phyloP scores from a whole-genome alignment of 208 protist species.

The Blastocrithidia nonstop region DNA sequence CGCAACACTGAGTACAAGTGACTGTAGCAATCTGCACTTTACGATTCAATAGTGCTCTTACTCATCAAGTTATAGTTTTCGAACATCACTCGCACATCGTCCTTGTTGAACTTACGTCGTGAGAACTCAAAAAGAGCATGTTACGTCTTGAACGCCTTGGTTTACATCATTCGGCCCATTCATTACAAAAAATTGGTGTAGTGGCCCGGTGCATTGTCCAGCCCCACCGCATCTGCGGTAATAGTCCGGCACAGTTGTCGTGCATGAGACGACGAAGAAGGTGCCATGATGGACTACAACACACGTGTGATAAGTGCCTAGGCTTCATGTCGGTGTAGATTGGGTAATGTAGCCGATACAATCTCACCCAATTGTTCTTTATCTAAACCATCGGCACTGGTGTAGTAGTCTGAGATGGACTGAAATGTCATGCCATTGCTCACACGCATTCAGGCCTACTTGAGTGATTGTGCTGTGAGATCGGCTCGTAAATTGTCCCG shows the following conservation, averaged over 20 bases:
- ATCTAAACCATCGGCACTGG: constrained; percentile 70
- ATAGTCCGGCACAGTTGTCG: constrained; percentile 67
- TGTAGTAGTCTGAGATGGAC: constrained; percentile 75
- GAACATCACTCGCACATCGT: constrained; percentile 82
- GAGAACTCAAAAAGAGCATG: constrained; percentile 82
- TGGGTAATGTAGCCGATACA: constrained; percentile 59
- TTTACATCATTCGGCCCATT: constrained; percentile 81
- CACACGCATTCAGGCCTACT: constrained; percentile 83
- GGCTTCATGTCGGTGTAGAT: constrained; percentile 49
- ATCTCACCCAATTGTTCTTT: constrained; percentile 76
- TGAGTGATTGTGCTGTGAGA: constrained; percentile 70
- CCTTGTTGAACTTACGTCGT: constrained; percentile 68
- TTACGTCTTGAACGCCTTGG: constrained; percentile 81
- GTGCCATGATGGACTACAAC: constrained; percentile 65
- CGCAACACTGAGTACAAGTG: constrained; percentile 76
- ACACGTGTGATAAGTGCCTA: constrained; percentile 62
- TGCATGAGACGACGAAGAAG: constrained; percentile 35
- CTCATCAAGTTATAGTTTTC: constrained; percentile 85
- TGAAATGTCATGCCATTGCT: constrained; percentile 62
- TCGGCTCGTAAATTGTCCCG: constrained; percentile 69
- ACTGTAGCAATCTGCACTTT: constrained; percentile 79
- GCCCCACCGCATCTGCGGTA: constrained; percentile 68
- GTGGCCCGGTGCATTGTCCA: constrained; percentile 75
- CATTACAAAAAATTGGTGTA: constrained; percentile 87
- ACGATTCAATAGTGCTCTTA: constrained; percentile 46